phyloP scores from a whole-genome alignment of 495 filamentous ascomycete species.

The Immersiella caudata region DNA sequence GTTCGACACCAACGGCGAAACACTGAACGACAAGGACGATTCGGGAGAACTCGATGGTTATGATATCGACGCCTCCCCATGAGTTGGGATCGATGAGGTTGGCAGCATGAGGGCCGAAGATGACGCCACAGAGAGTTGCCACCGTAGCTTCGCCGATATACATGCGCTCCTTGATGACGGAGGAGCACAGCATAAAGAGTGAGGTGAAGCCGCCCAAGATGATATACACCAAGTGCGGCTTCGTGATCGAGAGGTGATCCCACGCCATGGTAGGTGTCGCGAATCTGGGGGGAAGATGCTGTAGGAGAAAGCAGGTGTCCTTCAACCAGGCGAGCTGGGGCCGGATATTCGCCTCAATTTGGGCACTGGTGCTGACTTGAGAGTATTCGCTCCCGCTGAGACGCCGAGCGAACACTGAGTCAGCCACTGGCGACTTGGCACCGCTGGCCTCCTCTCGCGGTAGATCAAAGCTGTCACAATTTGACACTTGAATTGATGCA shows the following conservation, averaged over 20 bases:
- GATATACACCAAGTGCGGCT: constrained; percentile 96
- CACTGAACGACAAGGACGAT: constrained; percentile 99
- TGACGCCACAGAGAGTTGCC: constrained; percentile 92
- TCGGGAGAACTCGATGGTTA: constrained; percentile 94
- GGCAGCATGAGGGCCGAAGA: constrained; percentile 94
- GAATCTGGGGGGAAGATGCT: background rate
- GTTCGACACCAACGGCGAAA: constrained; percentile 97
- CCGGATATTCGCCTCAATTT: background rate
- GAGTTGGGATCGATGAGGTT: constrained; percentile 80
- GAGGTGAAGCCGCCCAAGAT: constrained; percentile 98
- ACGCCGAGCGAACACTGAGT: constrained; percentile 15
- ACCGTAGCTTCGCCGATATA: constrained; percentile 99
- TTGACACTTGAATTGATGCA: constrained; percentile 22
- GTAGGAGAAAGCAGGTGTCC: background rate
- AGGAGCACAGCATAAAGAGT: constrained; percentile 97
- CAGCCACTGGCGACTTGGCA: constrained; percentile 20
- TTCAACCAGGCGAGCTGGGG: background rate
- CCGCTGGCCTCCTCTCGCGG: constrained; percentile 14
- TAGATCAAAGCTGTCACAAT: constrained; percentile 11
- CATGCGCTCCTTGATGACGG: constrained; percentile 95
- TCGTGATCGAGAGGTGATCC: constrained; percentile 90
- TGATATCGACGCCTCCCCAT: constrained; percentile 94
- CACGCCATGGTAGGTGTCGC: constrained; percentile 68
- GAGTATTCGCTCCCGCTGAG: background rate
- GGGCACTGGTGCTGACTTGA: background rate